A percentile compares a stretch with the other conserved stretches of the same genome.
Evolutionary conservation across 179 eudicot genomes (phyloP).

Genomic region (Vitellaria paradoxa): DNA sequence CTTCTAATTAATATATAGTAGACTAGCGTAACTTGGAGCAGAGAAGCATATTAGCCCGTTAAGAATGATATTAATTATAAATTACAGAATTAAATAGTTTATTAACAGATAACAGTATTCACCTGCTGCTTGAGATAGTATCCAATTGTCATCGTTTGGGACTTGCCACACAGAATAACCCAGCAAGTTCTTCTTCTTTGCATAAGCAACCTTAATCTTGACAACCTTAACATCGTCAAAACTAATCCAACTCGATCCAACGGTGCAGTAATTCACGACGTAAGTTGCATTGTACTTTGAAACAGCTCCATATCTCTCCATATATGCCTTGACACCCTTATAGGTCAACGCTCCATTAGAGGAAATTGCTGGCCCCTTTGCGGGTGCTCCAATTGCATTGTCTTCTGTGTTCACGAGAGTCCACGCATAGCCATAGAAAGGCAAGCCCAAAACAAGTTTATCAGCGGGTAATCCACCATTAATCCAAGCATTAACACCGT

Average conservation of each 20-base stretch:
- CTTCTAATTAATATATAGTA: no score
- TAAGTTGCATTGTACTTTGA: constrained; percentile 29
- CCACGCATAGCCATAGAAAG: constrained; percentile 49
- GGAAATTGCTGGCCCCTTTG: constrained; percentile 25
- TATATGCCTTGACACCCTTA: constrained; percentile 14
- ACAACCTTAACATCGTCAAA: constrained; percentile 46
- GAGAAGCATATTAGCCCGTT: no score
- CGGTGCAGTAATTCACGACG: constrained; percentile 31
- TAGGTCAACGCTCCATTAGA: constrained; percentile 32
- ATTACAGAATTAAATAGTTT: background rate
- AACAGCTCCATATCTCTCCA: constrained; percentile 16
- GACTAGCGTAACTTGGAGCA: no score
- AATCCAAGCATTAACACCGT: constrained; percentile 38
- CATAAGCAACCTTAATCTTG: constrained; percentile 43
- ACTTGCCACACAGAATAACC: constrained; percentile 42
- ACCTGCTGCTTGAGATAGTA: constrained; percentile 38
- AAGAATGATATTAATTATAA: no score
- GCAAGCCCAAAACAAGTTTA: constrained; percentile 40
- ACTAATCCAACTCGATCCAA: constrained; percentile 40
- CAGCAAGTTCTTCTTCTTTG: constrained; percentile 33
- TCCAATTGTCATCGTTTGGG: constrained; percentile 37
- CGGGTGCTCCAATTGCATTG: constrained; percentile 27
- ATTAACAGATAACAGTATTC: background rate
- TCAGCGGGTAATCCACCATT: constrained; percentile 29
- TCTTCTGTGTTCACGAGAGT: constrained; percentile 28